These are phyloP conservation scores for Penicillium samsonianum DNA, from an alignment of 495 filamentous ascomycete species.

Conservation along the genomic window DNA sequence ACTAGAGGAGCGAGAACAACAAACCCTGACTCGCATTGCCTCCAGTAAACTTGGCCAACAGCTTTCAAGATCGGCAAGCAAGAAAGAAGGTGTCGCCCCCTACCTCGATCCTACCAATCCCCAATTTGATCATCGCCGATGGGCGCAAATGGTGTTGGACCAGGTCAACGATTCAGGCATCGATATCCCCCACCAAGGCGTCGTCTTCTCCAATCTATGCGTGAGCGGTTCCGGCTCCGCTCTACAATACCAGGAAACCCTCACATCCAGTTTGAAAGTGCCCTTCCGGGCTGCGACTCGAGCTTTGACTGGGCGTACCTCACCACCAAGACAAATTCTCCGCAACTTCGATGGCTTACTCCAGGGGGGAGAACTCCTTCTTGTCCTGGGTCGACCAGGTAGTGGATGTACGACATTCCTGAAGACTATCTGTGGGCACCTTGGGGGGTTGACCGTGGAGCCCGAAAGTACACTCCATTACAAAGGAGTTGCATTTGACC, in stretches of 20 bases:
- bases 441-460: slow-evolving; percentile 39
- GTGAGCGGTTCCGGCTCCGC: slow-evolving; percentile 54
- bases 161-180: slow-evolving; percentile 40
- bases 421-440: slow-evolving; percentile 39
- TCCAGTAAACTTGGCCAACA: slow-evolving; percentile 30
- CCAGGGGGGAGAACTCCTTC: slow-evolving; percentile 38
- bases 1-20: slow-evolving; percentile 25
- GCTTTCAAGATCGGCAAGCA: slow-evolving; percentile 22
- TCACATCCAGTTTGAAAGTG: slow-evolving; percentile 42
- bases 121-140: slow-evolving; percentile 55
- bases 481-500: slow-evolving; percentile 46
- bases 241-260: slow-evolving; percentile 50
- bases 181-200: slow-evolving; percentile 32
- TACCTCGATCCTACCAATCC: slow-evolving; percentile 51
- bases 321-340: slow-evolving; percentile 32
- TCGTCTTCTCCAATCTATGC: slow-evolving; percentile 49
- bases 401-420: slow-evolving; percentile 43
- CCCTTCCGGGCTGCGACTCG: slow-evolving; percentile 40
- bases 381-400: slow-evolving; percentile 46
- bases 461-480: slow-evolving; percentile 45
- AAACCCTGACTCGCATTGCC: slow-evolving; percentile 30
- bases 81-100: slow-evolving; percentile 35
- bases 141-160: slow-evolving; percentile 45
- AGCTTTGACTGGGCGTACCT: slow-evolving; percentile 28
- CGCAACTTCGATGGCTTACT: slow-evolving; percentile 39